Percentiles rank a stretch among this genome's conserved stretches.
phyloP scores from a whole-genome alignment of 2,329 filamentous ascomycete species.

The Fusarium drepaniforme region DNA sequence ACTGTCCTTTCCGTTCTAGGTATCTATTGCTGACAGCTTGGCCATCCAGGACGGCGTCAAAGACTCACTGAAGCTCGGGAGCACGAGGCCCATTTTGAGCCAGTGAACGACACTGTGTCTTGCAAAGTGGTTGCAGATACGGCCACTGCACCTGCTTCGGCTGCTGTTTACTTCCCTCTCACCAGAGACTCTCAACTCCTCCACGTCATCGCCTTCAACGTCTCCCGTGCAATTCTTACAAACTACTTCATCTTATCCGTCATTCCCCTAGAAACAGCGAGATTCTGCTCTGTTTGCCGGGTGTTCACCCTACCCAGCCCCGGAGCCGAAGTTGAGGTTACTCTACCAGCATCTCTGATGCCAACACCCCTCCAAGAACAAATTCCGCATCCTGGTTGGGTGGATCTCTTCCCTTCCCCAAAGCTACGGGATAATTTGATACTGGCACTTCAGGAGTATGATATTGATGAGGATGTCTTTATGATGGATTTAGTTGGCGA shows the following conservation, averaged over 20 bases:
- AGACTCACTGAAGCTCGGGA: constrained; percentile 14
- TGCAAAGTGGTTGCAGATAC: not conserved
- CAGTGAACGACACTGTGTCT: too few relatives aligned
- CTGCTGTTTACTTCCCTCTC: constrained; percentile 27
- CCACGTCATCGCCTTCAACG: constrained; percentile 34
- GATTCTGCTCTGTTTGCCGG: constrained; percentile 17
- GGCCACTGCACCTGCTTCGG: not conserved
- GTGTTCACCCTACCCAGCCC: not conserved
- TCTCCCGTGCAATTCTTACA: constrained; percentile 35
- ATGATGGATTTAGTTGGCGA: constrained; percentile 29
- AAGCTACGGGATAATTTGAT: constrained; percentile 36
- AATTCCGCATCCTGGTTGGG: constrained; percentile 30
- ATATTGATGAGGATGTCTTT: constrained; percentile 29
- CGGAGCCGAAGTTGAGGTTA: not conserved
- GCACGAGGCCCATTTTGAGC: not conserved
- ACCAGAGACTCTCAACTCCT: constrained; percentile 32
- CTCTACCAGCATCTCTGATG: constrained; percentile 16
- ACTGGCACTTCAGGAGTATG: constrained; percentile 14
- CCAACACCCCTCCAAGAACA: constrained; percentile 30
- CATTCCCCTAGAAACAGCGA: constrained; percentile 13
- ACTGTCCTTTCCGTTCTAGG: not conserved
- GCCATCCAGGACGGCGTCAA: constrained; percentile 26
- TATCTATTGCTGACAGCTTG: not conserved
- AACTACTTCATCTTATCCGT: constrained; percentile 36
- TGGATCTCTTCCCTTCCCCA: constrained; percentile 34